Evolutionary conservation across 2,329 filamentous ascomycete genomes (phyloP).

Genomic region (Coniochaeta sp.): DNA sequence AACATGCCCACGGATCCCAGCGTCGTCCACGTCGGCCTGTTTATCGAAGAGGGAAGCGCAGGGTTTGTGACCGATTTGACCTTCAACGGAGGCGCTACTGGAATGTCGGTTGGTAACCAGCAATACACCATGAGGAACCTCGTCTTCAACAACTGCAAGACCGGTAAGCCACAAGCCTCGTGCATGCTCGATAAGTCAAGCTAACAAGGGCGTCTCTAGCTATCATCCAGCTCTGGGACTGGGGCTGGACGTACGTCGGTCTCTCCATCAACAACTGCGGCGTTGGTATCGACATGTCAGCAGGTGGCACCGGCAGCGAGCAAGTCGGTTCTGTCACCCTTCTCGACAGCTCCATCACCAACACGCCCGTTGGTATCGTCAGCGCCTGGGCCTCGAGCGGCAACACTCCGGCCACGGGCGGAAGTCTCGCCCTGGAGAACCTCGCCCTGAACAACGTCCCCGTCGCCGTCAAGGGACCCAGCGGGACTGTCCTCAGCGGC

Average conservation of each 20-base stretch:
- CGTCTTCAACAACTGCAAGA: conserved; percentile 57
- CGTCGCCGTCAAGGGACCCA: conserved; percentile 29
- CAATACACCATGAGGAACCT: conserved; percentile 65
- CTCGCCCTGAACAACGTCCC: conserved; percentile 27
- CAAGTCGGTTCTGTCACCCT: conserved; percentile 64
- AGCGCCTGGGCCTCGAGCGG: conserved; percentile 43
- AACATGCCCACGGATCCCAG: conserved; percentile 32
- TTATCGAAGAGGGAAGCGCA: conserved; percentile 40
- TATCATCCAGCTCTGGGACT: conserved; percentile 66
- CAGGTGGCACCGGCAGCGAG: conserved; percentile 37
- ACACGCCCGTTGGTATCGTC: conserved; percentile 57
- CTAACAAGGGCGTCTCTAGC: conserved; percentile 22
- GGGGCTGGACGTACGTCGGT: conserved; percentile 63
- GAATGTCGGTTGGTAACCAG: conserved; percentile 59
- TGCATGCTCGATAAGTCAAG: background rate
- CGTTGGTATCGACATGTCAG: conserved; percentile 54
- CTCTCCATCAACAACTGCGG: conserved; percentile 51
- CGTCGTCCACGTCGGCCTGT: conserved; percentile 47
- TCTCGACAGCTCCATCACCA: conserved; percentile 60
- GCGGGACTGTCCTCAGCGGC: conserved; percentile 46
- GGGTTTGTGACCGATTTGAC: conserved; percentile 45
- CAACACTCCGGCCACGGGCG: conserved; percentile 36
- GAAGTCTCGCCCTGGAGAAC: conserved; percentile 51
- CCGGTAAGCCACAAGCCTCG: conserved; percentile 24
- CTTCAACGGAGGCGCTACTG: conserved; percentile 50